Base-by-base conservation (phyloP, 371 early-diverging fungal genomes). In the Dichotomocladium elegans region DNA sequence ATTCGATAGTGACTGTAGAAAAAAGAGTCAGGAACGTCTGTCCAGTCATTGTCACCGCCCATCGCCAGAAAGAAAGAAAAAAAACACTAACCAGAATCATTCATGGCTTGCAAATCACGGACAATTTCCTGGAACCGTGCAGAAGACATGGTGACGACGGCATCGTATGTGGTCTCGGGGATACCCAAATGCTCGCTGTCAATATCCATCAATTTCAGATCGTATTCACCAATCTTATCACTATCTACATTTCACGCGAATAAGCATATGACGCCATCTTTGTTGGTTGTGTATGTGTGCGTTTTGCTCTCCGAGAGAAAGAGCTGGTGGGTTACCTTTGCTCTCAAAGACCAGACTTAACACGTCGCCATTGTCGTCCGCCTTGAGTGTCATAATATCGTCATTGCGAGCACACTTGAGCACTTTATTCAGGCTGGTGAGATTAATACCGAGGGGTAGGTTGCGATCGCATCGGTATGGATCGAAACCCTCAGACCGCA, bases 191-290 rank as follows among this genome's bases (percentile, higher is more conserved):
- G 93, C 57, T 99, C 99, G 47, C 83, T 81, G 70, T 96, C 97
- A 62, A 98, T 94, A 66, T 94, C 94, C 92, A 98, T 94, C 52
- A 99, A 81, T 80, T 98, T 98, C 51, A 98, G 78, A 58, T 94
- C 92, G 69, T 89, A 98, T 71, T 96, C 96, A 56, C 90, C 88
- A 51, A 90, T 77, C 49, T 93, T 83, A 56, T 94, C 95, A 55
- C 84, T 85, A 29, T 88, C 91, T 89, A 69, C 22, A 26, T 14
- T 33, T 12, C 19, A 27, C n/a, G n/a, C n/a, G n/a, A n/a, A n/a
- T n/a, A 31, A 27, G 27, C 19, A 60, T 37, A 27, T 17, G 28
- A 27, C 30, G 28, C n/a, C 2, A 31, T 4, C 7, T 11, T n/a
- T n/a, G n/a, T n/a, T n/a, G n/a, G n/a, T n/a, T n/a, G n/a, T n/a